Percentiles rank a stretch among this genome's conserved stretches.
phyloP scores from a whole-genome alignment of 2,329 filamentous ascomycete genomes.

The Scedosporium dehoogii region DNA sequence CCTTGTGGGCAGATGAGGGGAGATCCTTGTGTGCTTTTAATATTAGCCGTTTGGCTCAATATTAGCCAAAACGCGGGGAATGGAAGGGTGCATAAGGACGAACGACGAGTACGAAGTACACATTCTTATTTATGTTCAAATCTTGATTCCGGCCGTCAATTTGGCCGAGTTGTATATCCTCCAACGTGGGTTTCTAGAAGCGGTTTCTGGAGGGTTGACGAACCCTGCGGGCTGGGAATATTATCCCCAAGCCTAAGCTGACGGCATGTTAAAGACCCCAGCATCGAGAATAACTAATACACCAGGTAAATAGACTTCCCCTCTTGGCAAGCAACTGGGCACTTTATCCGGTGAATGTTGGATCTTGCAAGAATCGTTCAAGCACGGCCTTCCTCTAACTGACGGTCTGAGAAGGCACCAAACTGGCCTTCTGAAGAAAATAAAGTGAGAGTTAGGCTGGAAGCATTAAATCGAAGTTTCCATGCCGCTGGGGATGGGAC shows the following conservation, averaged over 20 bases:
- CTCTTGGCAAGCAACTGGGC: too few species aligned
- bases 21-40: not conserved
- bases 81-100: not conserved
- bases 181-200: not conserved
- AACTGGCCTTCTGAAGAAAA: too few species aligned
- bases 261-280: not conserved
- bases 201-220: not conserved
- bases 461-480: too few species aligned
- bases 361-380: too few species aligned
- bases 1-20: not conserved
- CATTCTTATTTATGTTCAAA: not conserved
- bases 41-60: conserved; percentile 2
- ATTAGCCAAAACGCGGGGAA: conserved; percentile 11
- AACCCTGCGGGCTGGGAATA: not conserved
- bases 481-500: too few species aligned
- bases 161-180: not conserved
- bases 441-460: too few species aligned
- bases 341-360: too few species aligned
- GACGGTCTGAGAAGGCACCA: too few species aligned
- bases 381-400: too few species aligned
- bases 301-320: too few species aligned
- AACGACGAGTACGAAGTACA: too few species aligned
- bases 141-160: not conserved
- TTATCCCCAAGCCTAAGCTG: not conserved
- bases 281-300: not conserved